Evolutionary conservation across 768 basidiomycete species (phyloP).

Genomic region (Boletellus emodensis): DNA sequence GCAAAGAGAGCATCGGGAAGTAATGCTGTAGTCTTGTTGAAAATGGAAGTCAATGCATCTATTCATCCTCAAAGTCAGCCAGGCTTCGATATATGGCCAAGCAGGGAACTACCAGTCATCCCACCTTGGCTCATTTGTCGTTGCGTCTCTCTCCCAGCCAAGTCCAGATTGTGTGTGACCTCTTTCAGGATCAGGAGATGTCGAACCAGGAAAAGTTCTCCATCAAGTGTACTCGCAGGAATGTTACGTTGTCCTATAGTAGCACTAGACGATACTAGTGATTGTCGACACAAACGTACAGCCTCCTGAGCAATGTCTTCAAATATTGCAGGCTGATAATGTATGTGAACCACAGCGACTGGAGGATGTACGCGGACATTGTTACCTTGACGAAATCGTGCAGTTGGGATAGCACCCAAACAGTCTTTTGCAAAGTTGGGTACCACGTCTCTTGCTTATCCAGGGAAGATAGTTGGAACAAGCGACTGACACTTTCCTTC

Average conservation of each 20-base stretch:
- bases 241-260: slow-evolving; percentile 50
- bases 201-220: slow-evolving; percentile 81
- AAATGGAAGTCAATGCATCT: slow-evolving; percentile 31
- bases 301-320: slow-evolving; percentile 97
- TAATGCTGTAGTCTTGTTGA: slow-evolving; percentile 35
- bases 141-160: slow-evolving; percentile 48
- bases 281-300: slow-evolving; percentile 74
- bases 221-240: slow-evolving; percentile 54
- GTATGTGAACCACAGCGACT: background rate
- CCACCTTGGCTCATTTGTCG: slow-evolving; percentile 43
- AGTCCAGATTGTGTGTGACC: slow-evolving; percentile 70
- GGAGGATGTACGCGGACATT: slow-evolving; percentile 9
- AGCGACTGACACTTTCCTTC: slow-evolving; percentile 63
- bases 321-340: slow-evolving; percentile 83
- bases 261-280: slow-evolving; percentile 71
- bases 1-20: slow-evolving; percentile 69
- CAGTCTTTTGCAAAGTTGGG: slow-evolving; percentile 80
- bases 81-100: background rate
- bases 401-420: slow-evolving; percentile 89
- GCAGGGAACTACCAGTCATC: slow-evolving; percentile 49
- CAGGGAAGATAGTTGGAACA: slow-evolving; percentile 67
- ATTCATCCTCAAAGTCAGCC: slow-evolving; percentile 5
- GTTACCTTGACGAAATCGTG: slow-evolving; percentile 88
- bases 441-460: slow-evolving; percentile 87
- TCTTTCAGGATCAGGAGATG: slow-evolving; percentile 93